Base-by-base conservation (phyloP, 805 yeast genomes). In the Yarrowia porcina region DNA sequence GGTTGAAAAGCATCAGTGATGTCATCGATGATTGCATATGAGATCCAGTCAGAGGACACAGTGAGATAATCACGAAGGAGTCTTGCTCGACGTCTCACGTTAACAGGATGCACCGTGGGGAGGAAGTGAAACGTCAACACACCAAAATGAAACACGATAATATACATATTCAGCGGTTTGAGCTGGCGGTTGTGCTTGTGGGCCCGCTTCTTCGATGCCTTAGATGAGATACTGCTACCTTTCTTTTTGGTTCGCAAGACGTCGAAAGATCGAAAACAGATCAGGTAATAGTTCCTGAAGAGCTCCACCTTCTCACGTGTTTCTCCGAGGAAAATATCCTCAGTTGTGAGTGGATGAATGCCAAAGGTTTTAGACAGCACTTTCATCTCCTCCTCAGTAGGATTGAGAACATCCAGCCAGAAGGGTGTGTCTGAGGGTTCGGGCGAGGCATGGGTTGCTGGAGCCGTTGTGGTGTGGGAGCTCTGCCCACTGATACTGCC, bases 1-100 rank as follows among this genome's bases (percentile, higher is more conserved):
- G 99, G 99, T 0, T 96, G 98, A 78, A 90, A 94, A 0, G 96
- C 96, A 78, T 94, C 99, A 0, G 97, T 93, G 66, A 94, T 90
- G 73, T 94, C 98, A 77, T 94, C 99, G 68, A 94, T 90, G 66
- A 94, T 76, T 0, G 98, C 98, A 75, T 94, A 94, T 1, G 97
- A 93, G 49, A 94, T 87, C 99, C 99, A 94, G 73, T 94, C 98
- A 0, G 97, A 85, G 2, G 93, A 84, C 5, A 94, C 96, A 2
- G 89, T 90, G 65, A 94, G 77, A 71, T 92, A 93, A 72, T 94
- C 99, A 65, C 87, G 81, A 66, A 93, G 79, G 66, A 94, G 76
- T 64, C 99, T 80, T 0, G 96, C 96, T 72, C 99, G 83, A 73
- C 98, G 82, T 68, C 99, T 83, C 32, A 94, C 99, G 71, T 94